These are phyloP conservation scores for Clavispora vitiphila DNA, from an alignment of 805 yeast genomes.

Conservation along the genomic window DNA sequence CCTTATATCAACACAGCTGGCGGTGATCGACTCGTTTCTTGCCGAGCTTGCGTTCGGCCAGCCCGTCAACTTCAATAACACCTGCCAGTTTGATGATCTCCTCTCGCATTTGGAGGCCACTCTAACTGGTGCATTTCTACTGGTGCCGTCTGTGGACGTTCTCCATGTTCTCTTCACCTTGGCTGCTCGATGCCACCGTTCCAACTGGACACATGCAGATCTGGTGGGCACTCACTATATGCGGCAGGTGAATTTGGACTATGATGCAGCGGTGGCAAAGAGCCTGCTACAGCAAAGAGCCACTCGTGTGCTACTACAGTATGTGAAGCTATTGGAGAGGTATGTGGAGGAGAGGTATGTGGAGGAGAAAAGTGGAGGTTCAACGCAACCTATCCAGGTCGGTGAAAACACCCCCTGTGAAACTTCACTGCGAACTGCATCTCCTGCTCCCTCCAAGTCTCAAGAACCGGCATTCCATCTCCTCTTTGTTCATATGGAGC, in stretches of 20 bases:
- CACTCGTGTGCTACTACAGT: conserved; percentile 6
- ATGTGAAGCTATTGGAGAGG: background rate
- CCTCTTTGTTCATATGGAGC: conserved; percentile 3
- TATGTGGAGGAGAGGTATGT: no score
- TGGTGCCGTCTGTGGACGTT: conserved; percentile 23
- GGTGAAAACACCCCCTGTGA: no score
- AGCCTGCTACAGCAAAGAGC: conserved; percentile 19
- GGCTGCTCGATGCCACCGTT: conserved; percentile 22
- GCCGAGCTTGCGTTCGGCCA: conserved; percentile 16
- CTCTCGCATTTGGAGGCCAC: conserved; percentile 23
- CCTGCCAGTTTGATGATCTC: conserved; percentile 24
- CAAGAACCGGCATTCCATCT: background rate
- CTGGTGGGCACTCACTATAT: conserved; percentile 20
- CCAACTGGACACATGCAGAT: conserved; percentile 20
- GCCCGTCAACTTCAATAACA: conserved; percentile 21
- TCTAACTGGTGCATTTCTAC: conserved; percentile 4
- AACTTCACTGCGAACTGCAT: no score
- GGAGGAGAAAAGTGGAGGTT: no score
- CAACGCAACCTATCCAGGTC: no score
- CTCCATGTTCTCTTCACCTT: conserved; percentile 29
- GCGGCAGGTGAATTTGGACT: conserved; percentile 15
- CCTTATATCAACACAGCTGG: background rate
- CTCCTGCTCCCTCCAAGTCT: no score
- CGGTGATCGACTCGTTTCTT: conserved; percentile 17
- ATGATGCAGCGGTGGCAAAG: conserved; percentile 16